Base-by-base conservation (phyloP, 2,329 filamentous ascomycete genomes). In the Penicillium decumbens region DNA sequence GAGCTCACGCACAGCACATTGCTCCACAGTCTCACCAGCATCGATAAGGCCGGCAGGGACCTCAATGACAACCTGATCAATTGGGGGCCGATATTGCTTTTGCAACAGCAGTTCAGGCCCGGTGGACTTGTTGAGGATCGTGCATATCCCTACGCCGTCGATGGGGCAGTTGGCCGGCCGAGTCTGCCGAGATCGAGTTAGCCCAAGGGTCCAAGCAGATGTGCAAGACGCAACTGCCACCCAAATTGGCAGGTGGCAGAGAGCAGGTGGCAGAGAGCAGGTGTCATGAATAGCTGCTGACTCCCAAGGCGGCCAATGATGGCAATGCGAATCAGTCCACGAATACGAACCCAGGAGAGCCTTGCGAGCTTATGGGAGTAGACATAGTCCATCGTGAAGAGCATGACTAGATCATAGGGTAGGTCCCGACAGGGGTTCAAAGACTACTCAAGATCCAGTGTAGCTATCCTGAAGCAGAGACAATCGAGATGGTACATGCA, bases 41-140 rank as follows among this genome's bases (percentile, higher is more conserved):
- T 84, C 81, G 28, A 84, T 77, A 23, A 84, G 69, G 0, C 81
- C 81, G 0, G 80, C 80, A 0, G 81, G 81, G 5, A 83, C 76
- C 60, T 84, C 81, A 43, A 84, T 80, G 43, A 77, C 78, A 30
- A 80, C 69, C 23, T 77, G 80, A 49, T 80, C 75, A 33, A 82
- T 75, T 0, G 81, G 80, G 0, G 81, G 80, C 3, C 81, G 75
- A 63, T 81, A 84, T 59, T 84, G 78, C 50, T 81, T 74, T 53
- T 82, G 77, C 42, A 83, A 72, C 42, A 83, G 72, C 35, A 76
- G 53, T 57, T 75, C 67, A 27, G 72, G 65, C 10, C 80, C 79
- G 30, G 73, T 75, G 1, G 75, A 66, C 3, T 82, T 78, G 25
- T 75, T 74, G 28, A 80, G 71, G 46, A 82, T 81, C 24, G 80